Conservation (phyloP, 345 rosid genomes). For the Aquilaria sinensis region DNA sequence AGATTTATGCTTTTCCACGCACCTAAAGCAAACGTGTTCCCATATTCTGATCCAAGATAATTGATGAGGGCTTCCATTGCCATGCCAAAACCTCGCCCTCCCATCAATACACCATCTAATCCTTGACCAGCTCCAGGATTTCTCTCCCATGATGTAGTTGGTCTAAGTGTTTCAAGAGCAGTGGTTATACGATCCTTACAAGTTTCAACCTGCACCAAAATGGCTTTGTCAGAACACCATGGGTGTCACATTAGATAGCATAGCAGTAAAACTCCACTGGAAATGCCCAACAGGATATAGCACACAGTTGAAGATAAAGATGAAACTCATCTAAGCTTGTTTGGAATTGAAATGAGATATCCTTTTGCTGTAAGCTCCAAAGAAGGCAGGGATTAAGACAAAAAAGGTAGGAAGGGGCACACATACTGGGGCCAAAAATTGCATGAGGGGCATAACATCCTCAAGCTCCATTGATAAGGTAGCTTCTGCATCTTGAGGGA, state of each 20-base stretch:
- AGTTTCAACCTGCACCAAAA: slow-evolving; percentile 62
- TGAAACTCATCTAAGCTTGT: slow-evolving; percentile 1
- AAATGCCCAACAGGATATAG: background rate
- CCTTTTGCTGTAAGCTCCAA: background rate
- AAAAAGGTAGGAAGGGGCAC: background rate
- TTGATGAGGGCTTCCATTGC: slow-evolving; percentile 95
- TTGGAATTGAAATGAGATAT: background rate
- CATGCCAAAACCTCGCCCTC: slow-evolving; percentile 95
- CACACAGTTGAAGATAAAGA: slow-evolving; percentile 1
- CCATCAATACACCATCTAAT: slow-evolving; percentile 82
- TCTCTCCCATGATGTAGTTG: slow-evolving; percentile 97
- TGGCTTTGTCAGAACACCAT: slow-evolving; percentile 4
- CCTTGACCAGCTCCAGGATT: slow-evolving; percentile 71
- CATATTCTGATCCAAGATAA: slow-evolving; percentile 94
- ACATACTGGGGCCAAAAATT: slow-evolving; percentile 91
- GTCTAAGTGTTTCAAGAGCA: slow-evolving; percentile 95
- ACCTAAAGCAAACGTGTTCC: slow-evolving; percentile 96
- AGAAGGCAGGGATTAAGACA: background rate
- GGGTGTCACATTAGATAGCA: background rate
- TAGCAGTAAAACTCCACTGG: too few species aligned
- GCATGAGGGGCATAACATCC: slow-evolving; percentile 89
- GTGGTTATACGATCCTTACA: slow-evolving; percentile 87
- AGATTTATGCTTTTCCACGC: slow-evolving; percentile 23
- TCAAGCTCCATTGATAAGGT: slow-evolving; percentile 67
- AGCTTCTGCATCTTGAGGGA: slow-evolving; percentile 68